These are phyloP conservation scores for Cyphellophora europaea DNA, from an alignment of 2,329 filamentous ascomycete species.

Conservation along the genomic window DNA sequence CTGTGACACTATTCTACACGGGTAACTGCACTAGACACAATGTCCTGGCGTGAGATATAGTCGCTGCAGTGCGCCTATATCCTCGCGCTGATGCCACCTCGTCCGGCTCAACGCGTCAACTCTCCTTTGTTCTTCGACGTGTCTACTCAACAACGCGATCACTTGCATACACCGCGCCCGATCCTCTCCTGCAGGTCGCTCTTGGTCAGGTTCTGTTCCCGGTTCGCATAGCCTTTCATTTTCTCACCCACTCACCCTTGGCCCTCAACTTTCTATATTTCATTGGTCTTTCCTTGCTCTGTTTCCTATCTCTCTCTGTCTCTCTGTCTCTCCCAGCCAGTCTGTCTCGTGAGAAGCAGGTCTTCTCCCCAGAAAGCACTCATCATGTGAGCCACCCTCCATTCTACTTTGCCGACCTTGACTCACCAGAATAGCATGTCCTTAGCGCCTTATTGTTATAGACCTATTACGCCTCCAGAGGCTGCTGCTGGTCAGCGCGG, in stretches of 20 bases:
- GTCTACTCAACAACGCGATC: too few species aligned
- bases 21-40: conserved; percentile 1
- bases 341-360: conserved; percentile 14
- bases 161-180: conserved; percentile 1
- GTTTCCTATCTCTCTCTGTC: conserved; percentile 13
- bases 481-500: conserved; percentile 24
- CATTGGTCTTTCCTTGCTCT: conserved; percentile 15
- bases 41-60: too few species aligned
- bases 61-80: conserved; percentile 1
- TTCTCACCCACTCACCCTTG: conserved; percentile 15
- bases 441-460: conserved; percentile 31
- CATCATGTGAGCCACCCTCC: conserved; percentile 11
- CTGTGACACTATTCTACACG: not conserved
- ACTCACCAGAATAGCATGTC: conserved; percentile 26
- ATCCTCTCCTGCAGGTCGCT: conserved; percentile 12
- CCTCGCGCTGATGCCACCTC: too few species aligned
- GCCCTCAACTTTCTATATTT: conserved; percentile 7
- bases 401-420: conserved; percentile 6
- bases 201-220: conserved; percentile 14
- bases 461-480: conserved; percentile 35
- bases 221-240: conserved; percentile 19
- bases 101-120: too few species aligned
- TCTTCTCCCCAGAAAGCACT: conserved; percentile 12
- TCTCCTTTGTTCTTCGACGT: too few species aligned
- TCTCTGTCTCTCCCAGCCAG: conserved; percentile 10